These are phyloP conservation scores for Lactarius tabidus DNA, from an alignment of 768 basidiomycete genomes.

Conservation along the genomic window DNA sequence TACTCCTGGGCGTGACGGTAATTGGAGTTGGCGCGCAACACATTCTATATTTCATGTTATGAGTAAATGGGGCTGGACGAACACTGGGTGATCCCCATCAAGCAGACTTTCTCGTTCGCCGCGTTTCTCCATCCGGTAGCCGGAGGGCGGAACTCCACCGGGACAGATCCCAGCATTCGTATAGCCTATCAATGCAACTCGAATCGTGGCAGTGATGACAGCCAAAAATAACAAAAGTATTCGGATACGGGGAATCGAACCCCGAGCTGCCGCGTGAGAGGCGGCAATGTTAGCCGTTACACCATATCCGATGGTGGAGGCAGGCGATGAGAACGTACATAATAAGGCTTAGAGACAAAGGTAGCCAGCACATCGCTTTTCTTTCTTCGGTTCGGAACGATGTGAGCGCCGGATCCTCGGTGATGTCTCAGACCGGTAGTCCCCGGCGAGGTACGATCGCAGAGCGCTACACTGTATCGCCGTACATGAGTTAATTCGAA, in stretches of 20 bases:
- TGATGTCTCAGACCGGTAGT: too few relatives aligned
- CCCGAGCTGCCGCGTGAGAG: conserved; percentile 41
- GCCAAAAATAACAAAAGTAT: background rate
- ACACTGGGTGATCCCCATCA: background rate
- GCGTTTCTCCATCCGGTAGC: background rate
- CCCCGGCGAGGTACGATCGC: background rate
- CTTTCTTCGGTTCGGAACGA: too few relatives aligned
- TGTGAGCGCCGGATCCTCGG: too few relatives aligned
- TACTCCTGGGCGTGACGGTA: background rate
- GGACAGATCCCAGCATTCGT: background rate
- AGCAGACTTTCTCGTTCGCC: background rate
- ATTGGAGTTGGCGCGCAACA: background rate
- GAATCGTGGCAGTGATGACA: too few relatives aligned
- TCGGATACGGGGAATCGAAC: conserved; percentile 43
- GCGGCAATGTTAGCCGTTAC: conserved; percentile 40
- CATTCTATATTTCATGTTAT: background rate
- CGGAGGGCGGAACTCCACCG: background rate
- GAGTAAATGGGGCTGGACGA: background rate
- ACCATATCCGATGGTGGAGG: conserved; percentile 32
- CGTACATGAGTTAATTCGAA: too few relatives aligned
- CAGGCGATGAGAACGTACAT: background rate
- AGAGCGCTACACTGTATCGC: background rate
- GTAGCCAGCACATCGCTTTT: too few relatives aligned
- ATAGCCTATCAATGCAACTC: too few relatives aligned
- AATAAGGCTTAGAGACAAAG: too few relatives aligned